Percentiles rank a stretch among this genome's conserved stretches.
Conservation (phyloP, 169 alveolate genomes). For the Eimeria necatrix region DNA sequence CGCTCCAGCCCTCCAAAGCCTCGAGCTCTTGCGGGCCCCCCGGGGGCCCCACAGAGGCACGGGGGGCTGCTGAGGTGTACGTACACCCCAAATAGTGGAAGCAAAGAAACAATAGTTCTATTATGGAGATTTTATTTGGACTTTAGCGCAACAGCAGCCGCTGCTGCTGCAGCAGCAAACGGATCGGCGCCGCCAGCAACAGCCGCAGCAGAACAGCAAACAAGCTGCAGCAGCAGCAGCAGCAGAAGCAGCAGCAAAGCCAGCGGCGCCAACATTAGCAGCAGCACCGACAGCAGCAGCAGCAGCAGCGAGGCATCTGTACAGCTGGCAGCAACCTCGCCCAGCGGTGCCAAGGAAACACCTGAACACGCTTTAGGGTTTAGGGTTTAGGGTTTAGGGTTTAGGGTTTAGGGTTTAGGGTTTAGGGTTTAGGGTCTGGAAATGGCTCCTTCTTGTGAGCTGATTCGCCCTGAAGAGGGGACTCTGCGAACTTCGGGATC, state of each 20-base stretch:
- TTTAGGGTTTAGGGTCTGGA: no score
- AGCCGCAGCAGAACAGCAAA: background rate
- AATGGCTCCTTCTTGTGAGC: no score
- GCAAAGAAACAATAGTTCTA: background rate
- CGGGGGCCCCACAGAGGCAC: background rate
- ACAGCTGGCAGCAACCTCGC: no score
- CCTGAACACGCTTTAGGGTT: no score
- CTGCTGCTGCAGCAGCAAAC: background rate
- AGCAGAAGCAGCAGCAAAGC: background rate
- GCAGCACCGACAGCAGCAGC: slow-evolving; percentile 13
- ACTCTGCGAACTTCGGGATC: no score
- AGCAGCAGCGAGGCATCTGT: background rate
- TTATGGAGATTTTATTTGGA: background rate
- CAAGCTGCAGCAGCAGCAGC: background rate
- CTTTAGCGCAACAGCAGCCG: background rate
- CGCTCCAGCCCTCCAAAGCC: background rate
- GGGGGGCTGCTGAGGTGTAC: background rate
- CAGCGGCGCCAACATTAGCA: background rate
- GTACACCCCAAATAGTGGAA: background rate
- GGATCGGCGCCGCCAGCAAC: background rate
- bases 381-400: no score
- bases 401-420: no score
- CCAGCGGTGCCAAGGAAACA: no score
- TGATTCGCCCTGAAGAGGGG: no score
- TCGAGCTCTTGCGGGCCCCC: background rate